These are phyloP conservation scores for Taphrina betulina DNA, from an alignment of 1,139 yeast genomes.

Conservation along the genomic window DNA sequence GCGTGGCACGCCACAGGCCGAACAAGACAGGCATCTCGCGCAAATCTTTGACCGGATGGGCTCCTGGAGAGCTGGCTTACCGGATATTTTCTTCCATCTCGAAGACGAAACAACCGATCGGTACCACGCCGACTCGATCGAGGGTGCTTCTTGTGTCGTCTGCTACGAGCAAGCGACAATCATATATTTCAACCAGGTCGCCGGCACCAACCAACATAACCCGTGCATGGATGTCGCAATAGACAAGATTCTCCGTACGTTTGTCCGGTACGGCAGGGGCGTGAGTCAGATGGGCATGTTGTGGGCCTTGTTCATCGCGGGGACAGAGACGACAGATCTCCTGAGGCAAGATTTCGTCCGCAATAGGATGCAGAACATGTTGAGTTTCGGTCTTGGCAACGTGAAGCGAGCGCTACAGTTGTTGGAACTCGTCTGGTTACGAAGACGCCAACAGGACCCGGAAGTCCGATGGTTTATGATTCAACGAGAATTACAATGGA, in stretches of 20 bases:
- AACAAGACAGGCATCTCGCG: not conserved
- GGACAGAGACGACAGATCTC: not conserved
- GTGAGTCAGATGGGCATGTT: not conserved
- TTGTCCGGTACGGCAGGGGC: not conserved
- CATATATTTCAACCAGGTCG: not conserved
- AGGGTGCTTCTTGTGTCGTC: not conserved
- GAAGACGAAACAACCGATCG: not conserved
- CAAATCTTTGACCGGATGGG: not conserved
- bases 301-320: not conserved
- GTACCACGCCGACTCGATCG: not conserved
- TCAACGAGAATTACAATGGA: not conserved
- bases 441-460: not conserved
- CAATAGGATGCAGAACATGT: not conserved
- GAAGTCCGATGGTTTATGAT: not conserved
- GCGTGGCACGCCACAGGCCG: not conserved
- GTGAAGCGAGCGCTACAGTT: not conserved
- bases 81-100: not conserved
- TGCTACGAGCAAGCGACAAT: slow-evolving; percentile 1
- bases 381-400: not conserved
- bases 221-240: not conserved
- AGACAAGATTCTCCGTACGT: not conserved
- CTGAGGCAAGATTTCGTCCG: not conserved
- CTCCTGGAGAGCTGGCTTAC: not conserved
- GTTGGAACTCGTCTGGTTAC: not conserved
- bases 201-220: not conserved